Evolutionary conservation across 139 green algal species (phyloP).

Genomic region (Mychonastes homosphaera): DNA sequence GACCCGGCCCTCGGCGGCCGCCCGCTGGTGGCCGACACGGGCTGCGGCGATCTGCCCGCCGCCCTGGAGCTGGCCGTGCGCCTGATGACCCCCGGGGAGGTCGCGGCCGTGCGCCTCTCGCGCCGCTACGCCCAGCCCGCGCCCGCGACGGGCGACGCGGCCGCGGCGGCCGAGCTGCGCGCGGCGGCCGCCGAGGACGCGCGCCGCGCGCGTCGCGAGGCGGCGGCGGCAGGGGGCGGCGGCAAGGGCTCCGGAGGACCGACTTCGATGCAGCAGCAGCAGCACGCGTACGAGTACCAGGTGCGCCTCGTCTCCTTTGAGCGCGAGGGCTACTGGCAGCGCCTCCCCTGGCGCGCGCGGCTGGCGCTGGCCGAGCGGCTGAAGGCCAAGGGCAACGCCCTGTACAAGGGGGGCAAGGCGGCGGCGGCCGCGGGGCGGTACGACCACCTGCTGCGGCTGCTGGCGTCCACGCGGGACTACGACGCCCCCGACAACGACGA

Average conservation of each 20-base stretch:
- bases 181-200: too few species aligned
- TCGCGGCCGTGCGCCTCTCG: conserved; percentile 25
- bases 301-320: conserved; percentile 60
- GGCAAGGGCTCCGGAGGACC: too few species aligned
- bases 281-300: conserved; percentile 64
- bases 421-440: conserved; percentile 16
- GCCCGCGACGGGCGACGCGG: too few species aligned
- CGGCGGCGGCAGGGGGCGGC: too few species aligned
- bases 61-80: conserved; percentile 51
- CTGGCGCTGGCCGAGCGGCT: conserved; percentile 30
- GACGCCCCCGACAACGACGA: too few species aligned
- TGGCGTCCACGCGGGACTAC: conserved; percentile 50
- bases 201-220: too few species aligned
- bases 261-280: too few species aligned
- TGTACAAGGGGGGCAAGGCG: conserved; percentile 38
- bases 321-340: conserved; percentile 37
- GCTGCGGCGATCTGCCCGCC: conserved; percentile 45
- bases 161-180: too few species aligned
- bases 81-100: conserved; percentile 66
- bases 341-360: conserved; percentile 30
- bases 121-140: too few species aligned
- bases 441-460: conserved; percentile 34
- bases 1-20: too few species aligned
- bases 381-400: conserved; percentile 52
- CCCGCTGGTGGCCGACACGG: conserved; percentile 36